Base-by-base conservation (phyloP, 495 filamentous ascomycete genomes). In the Melanomma pulvis-pyrius region DNA sequence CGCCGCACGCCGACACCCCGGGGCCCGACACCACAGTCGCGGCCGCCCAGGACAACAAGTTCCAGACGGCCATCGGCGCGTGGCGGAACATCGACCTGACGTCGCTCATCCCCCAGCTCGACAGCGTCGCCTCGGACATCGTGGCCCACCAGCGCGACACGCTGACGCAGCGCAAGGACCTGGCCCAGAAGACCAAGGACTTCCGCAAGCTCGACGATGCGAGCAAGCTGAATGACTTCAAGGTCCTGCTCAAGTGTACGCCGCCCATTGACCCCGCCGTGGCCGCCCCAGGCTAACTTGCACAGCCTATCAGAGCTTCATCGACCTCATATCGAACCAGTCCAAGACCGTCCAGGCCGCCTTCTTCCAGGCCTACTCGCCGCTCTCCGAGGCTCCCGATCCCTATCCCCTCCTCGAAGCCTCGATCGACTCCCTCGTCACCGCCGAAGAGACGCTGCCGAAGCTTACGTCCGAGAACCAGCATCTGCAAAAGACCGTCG, bases 121-220 rank as follows among this genome's bases (percentile, higher is more conserved):
- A 99, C 77, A 86, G 88, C 67, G 91, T 91, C 12, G 93, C 94
- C 6, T 92, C 92, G 2, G 96, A 99, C 71, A 92, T 99, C 51
- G 91, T 98, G 46, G 80, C 89, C 44, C 89, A 92, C 72, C 94
- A 99, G 73, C 86, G 92, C 67, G 96, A 97, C 77, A 87, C 92
- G 21, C 87, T 97, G 11, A 87, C 96, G 15, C 93, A 97, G 74
- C 86, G 94, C 50, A 99, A 99, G 73, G 94, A 99, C 57, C 83
- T 99, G 19, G 94, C 94, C 17, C 93, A 97, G 77, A 98, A 97
- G 80, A 99, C 94, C 2, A 99, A 98, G 74, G 94, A 98, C 75
- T 99, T 96, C 71, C 81, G 92, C 67, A 99, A 97, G 76, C 83
- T 96, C 2, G 94, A 98, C 59, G 96, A 99, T 80, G 82, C 90